phyloP scores from a whole-genome alignment of 768 basidiomycete genomes.

The Lactarius sp. region DNA sequence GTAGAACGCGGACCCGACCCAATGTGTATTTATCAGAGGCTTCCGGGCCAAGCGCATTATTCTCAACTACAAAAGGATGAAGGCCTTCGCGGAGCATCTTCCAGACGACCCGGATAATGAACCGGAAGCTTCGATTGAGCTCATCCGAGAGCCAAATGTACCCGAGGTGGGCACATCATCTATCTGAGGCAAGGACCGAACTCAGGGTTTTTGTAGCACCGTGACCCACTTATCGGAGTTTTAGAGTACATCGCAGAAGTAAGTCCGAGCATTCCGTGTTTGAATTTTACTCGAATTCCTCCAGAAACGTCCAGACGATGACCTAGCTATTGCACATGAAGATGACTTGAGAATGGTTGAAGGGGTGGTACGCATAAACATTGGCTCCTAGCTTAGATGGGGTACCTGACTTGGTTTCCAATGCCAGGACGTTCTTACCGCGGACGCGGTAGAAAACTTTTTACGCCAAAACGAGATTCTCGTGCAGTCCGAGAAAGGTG shows the following conservation, averaged over 20 bases:
- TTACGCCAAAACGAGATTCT: conserved; percentile 18
- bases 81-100: conserved; percentile 4
- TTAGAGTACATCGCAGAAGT: conserved; percentile 19
- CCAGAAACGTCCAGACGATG: conserved; percentile 12
- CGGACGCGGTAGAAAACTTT: conserved; percentile 21
- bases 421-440: conserved; percentile 14
- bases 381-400: not conserved
- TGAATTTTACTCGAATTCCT: not conserved
- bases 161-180: conserved; percentile 5
- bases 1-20: conserved; percentile 1
- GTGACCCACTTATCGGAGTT: conserved; percentile 20
- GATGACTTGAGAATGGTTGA: conserved; percentile 16
- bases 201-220: conserved; percentile 6
- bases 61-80: conserved; percentile 10
- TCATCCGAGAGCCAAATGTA: conserved; percentile 12
- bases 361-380: conserved; percentile 12
- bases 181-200: too few species aligned
- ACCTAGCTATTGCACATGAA: conserved; percentile 24
- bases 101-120: conserved; percentile 14
- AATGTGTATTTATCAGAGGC: conserved; percentile 23
- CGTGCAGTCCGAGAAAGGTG: conserved; percentile 14
- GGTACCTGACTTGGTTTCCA: not conserved
- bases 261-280: not conserved
- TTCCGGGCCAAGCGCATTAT: conserved; percentile 22
- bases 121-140: conserved; percentile 12